Evolutionary conservation across 1,284 basidiomycete species (phyloP).

Genomic region (Abortiporus biennis): DNA sequence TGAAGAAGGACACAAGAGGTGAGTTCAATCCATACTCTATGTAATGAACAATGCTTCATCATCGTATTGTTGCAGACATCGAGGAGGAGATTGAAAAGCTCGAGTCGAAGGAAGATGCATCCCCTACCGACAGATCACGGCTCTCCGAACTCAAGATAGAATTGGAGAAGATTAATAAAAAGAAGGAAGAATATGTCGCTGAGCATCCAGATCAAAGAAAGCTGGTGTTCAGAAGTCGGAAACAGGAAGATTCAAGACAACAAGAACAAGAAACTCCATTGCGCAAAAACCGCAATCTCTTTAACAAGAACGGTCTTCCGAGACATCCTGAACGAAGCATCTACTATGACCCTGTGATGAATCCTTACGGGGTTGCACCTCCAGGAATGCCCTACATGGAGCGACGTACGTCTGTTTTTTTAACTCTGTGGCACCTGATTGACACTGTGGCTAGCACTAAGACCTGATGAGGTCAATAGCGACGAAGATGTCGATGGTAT

Average conservation of each 20-base stretch:
- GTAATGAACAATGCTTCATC: not conserved
- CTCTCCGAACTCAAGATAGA: slow-evolving; percentile 70
- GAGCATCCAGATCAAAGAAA: slow-evolving; percentile 87
- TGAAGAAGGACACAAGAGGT: slow-evolving; percentile 87
- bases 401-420: slow-evolving; percentile 50
- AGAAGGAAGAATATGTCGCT: slow-evolving; percentile 85
- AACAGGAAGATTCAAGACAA: slow-evolving; percentile 37
- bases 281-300: slow-evolving; percentile 56
- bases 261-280: slow-evolving; percentile 31
- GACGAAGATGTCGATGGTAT: slow-evolving; percentile 48
- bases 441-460: slow-evolving; percentile 37
- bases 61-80: slow-evolving; percentile 39
- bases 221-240: slow-evolving; percentile 59
- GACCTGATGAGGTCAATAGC: slow-evolving; percentile 57
- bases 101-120: slow-evolving; percentile 37
- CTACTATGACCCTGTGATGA: slow-evolving; percentile 91
- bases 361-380: slow-evolving; percentile 92
- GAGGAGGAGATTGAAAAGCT: slow-evolving; percentile 67
- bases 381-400: slow-evolving; percentile 95
- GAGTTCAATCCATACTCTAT: slow-evolving; percentile 14
- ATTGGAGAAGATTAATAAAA: slow-evolving; percentile 70
- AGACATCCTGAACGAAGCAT: slow-evolving; percentile 84
- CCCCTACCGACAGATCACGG: slow-evolving; percentile 45
- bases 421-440: not conserved
- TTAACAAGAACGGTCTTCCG: slow-evolving; percentile 78